Percentiles rank a stretch among this genome's conserved stretches.
Conservation (phyloP, 306 rosid genomes). For the Bauhinia variegata region DNA sequence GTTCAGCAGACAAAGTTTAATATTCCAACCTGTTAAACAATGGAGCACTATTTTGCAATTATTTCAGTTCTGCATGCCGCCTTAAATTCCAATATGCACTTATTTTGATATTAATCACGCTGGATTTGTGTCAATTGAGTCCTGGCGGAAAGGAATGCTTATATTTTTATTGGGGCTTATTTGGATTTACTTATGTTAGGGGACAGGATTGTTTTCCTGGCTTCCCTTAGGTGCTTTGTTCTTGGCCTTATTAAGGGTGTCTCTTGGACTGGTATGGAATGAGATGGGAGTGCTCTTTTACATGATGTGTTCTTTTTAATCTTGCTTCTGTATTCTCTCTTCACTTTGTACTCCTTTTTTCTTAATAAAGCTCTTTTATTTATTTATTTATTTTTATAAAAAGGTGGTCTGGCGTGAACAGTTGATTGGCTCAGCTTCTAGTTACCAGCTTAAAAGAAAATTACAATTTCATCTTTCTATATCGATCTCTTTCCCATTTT, state of each 20-base stretch:
- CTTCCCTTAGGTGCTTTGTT: too few relatives aligned
- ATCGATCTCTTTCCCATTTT: slow-evolving; percentile 9
- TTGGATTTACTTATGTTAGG: too few relatives aligned
- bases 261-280: too few relatives aligned
- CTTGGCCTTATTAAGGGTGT: too few relatives aligned
- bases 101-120: neutral
- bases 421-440: neutral
- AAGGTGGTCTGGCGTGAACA: neutral
- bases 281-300: too few relatives aligned
- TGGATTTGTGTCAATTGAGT: neutral
- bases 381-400: too few relatives aligned
- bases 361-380: too few relatives aligned
- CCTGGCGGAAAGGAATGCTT: neutral
- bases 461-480: slow-evolving; percentile 23
- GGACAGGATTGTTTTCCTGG: too few relatives aligned
- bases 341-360: too few relatives aligned
- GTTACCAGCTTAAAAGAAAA: slow-evolving; percentile 25
- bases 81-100: neutral
- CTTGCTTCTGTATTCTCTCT: too few relatives aligned
- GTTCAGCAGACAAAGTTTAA: slow-evolving; percentile 21
- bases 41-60: neutral
- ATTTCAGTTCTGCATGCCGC: neutral
- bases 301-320: too few relatives aligned
- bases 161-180: too few relatives aligned
- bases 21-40: neutral